Evolutionary conservation across 352 stramenopile species (phyloP).

Genomic region (Pythium myriotylum): DNA sequence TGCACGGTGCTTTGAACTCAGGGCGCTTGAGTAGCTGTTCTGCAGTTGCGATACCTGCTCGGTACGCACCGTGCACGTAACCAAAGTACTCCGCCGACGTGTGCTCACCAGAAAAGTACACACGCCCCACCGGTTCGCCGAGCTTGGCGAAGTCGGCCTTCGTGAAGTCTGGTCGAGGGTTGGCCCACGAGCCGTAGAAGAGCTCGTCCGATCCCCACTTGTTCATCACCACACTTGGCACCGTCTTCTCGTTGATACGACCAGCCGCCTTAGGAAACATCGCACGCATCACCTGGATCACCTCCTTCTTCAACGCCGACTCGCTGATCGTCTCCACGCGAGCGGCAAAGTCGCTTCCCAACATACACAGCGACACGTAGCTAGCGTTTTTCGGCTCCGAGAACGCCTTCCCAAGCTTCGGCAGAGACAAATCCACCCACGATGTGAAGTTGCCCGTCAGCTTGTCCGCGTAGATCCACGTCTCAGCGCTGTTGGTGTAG

Average conservation of each 20-base stretch:
- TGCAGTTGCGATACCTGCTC: constrained; percentile 6
- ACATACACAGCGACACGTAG: constrained; percentile 3
- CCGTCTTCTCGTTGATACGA: constrained; percentile 8
- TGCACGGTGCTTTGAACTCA: constrained; percentile 2
- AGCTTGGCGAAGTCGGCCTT: constrained; percentile 5
- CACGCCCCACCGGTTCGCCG: constrained; percentile 5
- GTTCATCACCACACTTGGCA: constrained; percentile 13
- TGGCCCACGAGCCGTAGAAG: constrained; percentile 13
- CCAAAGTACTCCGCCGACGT: constrained; percentile 15
- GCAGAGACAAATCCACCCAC: constrained; percentile 9
- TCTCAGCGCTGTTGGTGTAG: not conserved
- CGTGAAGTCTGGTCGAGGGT: constrained; percentile 4
- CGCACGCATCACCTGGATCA: constrained; percentile 10
- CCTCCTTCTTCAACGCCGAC: constrained; percentile 9
- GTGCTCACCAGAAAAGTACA: constrained; percentile 16
- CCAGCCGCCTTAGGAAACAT: constrained; percentile 10
- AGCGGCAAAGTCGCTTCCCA: constrained; percentile 4
- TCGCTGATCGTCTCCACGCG: constrained; percentile 5
- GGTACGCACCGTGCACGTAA: constrained; percentile 13
- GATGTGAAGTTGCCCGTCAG: constrained; percentile 13
- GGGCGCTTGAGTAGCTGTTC: constrained; percentile 1
- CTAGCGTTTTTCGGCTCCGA: constrained; percentile 1
- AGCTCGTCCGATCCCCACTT: constrained; percentile 15
- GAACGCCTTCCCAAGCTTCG: constrained; percentile 5
- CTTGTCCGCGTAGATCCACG: constrained; percentile 9